These are phyloP conservation scores for Myrmaecium sp. DNA, from an alignment of 2,329 filamentous ascomycete genomes.

Conservation along the genomic window DNA sequence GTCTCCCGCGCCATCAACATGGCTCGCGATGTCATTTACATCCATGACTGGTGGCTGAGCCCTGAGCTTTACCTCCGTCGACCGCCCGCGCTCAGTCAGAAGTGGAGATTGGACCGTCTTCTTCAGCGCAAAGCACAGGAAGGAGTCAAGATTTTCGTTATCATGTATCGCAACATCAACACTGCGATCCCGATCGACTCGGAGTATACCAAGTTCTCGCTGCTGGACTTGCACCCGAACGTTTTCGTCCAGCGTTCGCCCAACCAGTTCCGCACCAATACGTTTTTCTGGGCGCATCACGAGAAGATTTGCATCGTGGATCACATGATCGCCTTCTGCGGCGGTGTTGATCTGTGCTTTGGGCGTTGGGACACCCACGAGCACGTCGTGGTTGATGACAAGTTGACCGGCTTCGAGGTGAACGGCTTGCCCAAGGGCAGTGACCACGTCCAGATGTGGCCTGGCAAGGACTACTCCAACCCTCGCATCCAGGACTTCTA, in stretches of 20 bases:
- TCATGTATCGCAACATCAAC: slow-evolving; percentile 95
- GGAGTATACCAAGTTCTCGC: slow-evolving; percentile 91
- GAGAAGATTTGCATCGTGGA: slow-evolving; percentile 97
- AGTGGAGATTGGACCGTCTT: slow-evolving; percentile 87
- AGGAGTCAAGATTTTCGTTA: slow-evolving; percentile 94
- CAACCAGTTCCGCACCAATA: slow-evolving; percentile 96
- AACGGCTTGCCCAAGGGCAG: slow-evolving; percentile 61
- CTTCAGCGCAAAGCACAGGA: slow-evolving; percentile 87
- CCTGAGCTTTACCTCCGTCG: slow-evolving; percentile 90
- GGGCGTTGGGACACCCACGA: slow-evolving; percentile 95
- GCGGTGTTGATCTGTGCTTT: slow-evolving; percentile 91
- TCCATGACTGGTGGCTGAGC: slow-evolving; percentile 98
- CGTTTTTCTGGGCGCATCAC: slow-evolving; percentile 98
- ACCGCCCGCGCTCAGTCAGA: slow-evolving; percentile 89
- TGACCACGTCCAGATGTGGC: slow-evolving; percentile 90
- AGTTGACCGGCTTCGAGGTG: slow-evolving; percentile 82
- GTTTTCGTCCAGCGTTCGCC: slow-evolving; percentile 92
- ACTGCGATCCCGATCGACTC: slow-evolving; percentile 95
- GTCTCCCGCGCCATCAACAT: slow-evolving; percentile 92
- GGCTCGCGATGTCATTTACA: slow-evolving; percentile 95
- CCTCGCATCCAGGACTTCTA: slow-evolving; percentile 92
- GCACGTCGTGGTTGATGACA: slow-evolving; percentile 80
- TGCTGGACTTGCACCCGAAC: slow-evolving; percentile 89
- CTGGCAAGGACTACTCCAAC: slow-evolving; percentile 97
- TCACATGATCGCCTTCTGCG: slow-evolving; percentile 87